Evolutionary conservation across 2,329 filamentous ascomycete genomes (phyloP), one percentile per base, ranked within the genome.

Genomic region (Colletotrichum spaethianum): DNA sequence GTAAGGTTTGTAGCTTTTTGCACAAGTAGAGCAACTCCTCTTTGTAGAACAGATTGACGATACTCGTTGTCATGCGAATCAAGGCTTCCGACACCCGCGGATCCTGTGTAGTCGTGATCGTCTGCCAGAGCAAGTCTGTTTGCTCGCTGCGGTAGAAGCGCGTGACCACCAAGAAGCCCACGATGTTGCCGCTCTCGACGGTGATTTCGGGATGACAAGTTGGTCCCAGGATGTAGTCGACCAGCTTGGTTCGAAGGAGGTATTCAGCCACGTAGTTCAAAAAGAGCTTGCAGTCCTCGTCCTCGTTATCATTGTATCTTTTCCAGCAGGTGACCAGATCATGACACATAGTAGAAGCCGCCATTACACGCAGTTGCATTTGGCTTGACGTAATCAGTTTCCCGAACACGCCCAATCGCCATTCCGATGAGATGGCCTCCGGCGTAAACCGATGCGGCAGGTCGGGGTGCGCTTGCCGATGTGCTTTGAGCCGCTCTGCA

Each of bases 121-220:
- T 94, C 72, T 92, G 90, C 96, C 96, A 98, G 73, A 98, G 89
- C 20, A 90, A 87, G 78, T 98, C 93, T 1, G 93, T 93, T 77
- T 97, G 93, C 26, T 87, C 82, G 42, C 90, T 81, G 0, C 88
- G 90, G 81, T 96, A 98, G 18, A 90, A 92, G 65, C 88, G 87
- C 0, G 94, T 96, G 18, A 96, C 93, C 28, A 94, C 89, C 63
- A 98, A 86, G 77, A 98, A 98, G 0, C 94, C 94, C 59, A 98
- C 86, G 64, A 98, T 93, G 74, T 98, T 97, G 50, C 89, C 88
- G 77, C 94, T 94, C 75, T 95, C 91, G 44, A 89, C 87, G 26
- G 97, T 96, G 64, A 98, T 90, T 78, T 98, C 95, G 1, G 95
- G 94, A 78, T 98, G 96, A 40, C 96, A 98, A 67, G 95, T 95